phyloP scores from a whole-genome alignment of 2,329 filamentous ascomycete species.

The Fusarium sp. region DNA sequence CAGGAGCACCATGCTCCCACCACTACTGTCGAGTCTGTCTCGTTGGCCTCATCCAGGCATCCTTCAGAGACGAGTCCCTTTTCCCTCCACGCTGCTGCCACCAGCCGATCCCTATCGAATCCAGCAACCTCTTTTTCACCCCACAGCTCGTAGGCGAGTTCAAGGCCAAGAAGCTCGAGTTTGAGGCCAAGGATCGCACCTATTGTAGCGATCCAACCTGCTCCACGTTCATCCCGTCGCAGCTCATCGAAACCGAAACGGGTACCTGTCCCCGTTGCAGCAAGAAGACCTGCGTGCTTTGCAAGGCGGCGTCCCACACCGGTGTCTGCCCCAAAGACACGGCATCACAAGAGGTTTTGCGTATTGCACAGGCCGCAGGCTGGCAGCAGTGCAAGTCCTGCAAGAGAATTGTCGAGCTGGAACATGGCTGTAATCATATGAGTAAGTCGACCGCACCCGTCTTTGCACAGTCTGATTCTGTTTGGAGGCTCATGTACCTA shows the following conservation, averaged over 20 bases:
- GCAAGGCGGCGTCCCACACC: slow-evolving; percentile 57
- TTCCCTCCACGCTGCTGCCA: slow-evolving; percentile 66
- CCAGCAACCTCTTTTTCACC: slow-evolving; percentile 47
- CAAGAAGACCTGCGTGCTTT: slow-evolving; percentile 57
- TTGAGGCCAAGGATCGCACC: slow-evolving; percentile 55
- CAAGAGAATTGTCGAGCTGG: slow-evolving; percentile 57
- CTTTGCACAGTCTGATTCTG: no score
- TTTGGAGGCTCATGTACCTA: no score
- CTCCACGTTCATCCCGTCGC: slow-evolving; percentile 56
- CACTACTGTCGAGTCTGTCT: slow-evolving; percentile 63
- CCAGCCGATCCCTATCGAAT: slow-evolving; percentile 51
- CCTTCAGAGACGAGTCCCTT: slow-evolving; percentile 58
- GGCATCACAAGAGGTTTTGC: slow-evolving; percentile 51
- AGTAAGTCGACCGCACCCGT: slow-evolving; percentile 52
- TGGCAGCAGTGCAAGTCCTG: slow-evolving; percentile 63
- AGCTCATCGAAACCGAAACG: slow-evolving; percentile 44
- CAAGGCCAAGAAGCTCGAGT: slow-evolving; percentile 58
- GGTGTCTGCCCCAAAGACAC: slow-evolving; percentile 59
- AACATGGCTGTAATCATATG: slow-evolving; percentile 63
- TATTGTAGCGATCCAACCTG: slow-evolving; percentile 60
- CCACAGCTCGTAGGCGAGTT: slow-evolving; percentile 50
- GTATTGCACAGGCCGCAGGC: slow-evolving; percentile 49
- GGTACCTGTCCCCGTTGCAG: slow-evolving; percentile 56
- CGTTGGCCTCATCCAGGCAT: slow-evolving; percentile 51
- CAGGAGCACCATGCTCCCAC: slow-evolving; percentile 52